phyloP scores from a whole-genome alignment of 495 filamentous ascomycete genomes.

The Sphaerosporella brunnea region DNA sequence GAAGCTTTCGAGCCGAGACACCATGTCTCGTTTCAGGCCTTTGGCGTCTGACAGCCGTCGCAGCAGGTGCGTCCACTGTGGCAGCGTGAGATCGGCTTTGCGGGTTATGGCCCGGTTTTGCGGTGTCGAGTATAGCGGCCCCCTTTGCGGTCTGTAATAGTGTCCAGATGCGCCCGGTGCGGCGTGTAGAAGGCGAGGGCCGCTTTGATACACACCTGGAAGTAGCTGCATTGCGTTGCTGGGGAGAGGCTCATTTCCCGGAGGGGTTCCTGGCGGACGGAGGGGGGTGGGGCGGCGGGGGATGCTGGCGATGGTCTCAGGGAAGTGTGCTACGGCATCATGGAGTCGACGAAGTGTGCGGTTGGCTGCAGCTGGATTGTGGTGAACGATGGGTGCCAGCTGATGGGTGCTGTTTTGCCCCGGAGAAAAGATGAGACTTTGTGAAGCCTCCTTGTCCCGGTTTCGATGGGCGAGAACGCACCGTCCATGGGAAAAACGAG shows the following conservation, averaged over 20 bases:
- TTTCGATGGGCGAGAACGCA: too few relatives aligned
- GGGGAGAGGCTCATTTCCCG: slow-evolving; percentile 6
- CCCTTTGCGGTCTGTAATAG: slow-evolving; percentile 16
- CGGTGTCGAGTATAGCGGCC: slow-evolving; percentile 13
- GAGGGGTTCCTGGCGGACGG: not conserved
- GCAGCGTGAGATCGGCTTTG: slow-evolving; percentile 19
- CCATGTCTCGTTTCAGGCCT: slow-evolving; percentile 19
- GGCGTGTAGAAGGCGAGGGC: slow-evolving; percentile 18
- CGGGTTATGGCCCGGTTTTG: slow-evolving; percentile 13
- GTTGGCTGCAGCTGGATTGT: too few relatives aligned
- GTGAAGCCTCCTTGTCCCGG: too few relatives aligned
- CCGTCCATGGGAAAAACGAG: too few relatives aligned
- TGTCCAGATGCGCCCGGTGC: slow-evolving; percentile 15
- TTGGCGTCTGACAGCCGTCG: slow-evolving; percentile 20
- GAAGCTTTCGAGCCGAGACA: slow-evolving; percentile 18
- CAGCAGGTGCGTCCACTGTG: slow-evolving; percentile 25
- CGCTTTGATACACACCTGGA: slow-evolving; percentile 18
- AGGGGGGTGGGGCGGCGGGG: too few relatives aligned
- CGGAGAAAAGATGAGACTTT: too few relatives aligned
- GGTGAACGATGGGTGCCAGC: too few relatives aligned
- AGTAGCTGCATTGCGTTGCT: slow-evolving; percentile 17
- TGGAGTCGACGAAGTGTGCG: too few relatives aligned
- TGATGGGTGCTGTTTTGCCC: too few relatives aligned
- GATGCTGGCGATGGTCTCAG: too few relatives aligned
- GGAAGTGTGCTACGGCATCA: too few relatives aligned